phyloP scores from a whole-genome alignment of 352 stramenopile genomes.

The Thraustotheca clavata region DNA sequence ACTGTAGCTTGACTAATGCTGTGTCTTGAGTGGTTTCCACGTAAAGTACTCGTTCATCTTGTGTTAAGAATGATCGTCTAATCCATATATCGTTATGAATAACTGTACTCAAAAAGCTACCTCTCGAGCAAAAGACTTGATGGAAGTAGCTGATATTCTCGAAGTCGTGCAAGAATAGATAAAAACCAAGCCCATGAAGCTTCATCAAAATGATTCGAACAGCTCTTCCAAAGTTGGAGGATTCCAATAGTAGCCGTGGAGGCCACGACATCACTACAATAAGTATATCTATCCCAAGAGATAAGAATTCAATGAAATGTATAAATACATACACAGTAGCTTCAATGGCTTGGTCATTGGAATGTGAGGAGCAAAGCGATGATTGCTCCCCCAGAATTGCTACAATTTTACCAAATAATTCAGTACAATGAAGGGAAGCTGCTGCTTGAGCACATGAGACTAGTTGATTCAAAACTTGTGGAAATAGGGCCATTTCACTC shows the following conservation, averaged over 20 bases:
- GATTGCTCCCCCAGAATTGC: not conserved
- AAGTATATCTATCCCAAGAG: conserved; percentile 9
- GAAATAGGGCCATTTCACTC: not conserved
- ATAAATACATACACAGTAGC: not conserved
- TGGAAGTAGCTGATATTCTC: conserved; percentile 7
- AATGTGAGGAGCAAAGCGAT: not conserved
- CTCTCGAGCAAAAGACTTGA: not conserved
- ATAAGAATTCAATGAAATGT: not conserved
- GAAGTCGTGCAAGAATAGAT: not conserved
- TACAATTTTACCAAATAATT: not conserved
- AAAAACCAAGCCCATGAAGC: not conserved
- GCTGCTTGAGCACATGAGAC: not conserved
- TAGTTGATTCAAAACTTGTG: not conserved
- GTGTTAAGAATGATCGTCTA: not conserved
- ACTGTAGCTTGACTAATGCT: not conserved
- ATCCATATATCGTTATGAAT: not conserved
- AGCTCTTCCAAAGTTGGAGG: conserved; percentile 5
- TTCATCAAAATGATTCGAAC: not conserved
- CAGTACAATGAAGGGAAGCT: not conserved
- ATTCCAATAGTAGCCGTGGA: not conserved
- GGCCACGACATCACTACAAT: conserved; percentile 6
- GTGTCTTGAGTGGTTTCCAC: not conserved
- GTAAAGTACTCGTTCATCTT: not conserved
- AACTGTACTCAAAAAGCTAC: not conserved
- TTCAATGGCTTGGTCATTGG: conserved; percentile 6